phyloP scores from a whole-genome alignment of 2,329 filamentous ascomycete genomes.

The Xylaria sp. region DNA sequence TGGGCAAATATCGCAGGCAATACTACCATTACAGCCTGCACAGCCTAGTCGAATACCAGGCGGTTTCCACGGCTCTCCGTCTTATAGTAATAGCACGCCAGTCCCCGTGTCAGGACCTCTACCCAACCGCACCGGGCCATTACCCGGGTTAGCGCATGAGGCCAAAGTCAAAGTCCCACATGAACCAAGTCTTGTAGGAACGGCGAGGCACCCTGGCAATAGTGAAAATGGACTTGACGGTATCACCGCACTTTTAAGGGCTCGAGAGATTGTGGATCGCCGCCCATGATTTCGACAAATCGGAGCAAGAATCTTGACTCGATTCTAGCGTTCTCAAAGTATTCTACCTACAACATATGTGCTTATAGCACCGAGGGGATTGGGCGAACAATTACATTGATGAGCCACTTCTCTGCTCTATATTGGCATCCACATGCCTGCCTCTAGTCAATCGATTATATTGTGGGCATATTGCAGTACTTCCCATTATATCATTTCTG shows the following conservation, averaged over 20 bases:
- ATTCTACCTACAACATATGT: neutral
- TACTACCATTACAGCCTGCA: conserved; percentile 34
- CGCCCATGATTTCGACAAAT: conserved; percentile 39
- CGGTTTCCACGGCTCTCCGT: conserved; percentile 27
- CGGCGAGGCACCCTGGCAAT: conserved; percentile 27
- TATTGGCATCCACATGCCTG: neutral
- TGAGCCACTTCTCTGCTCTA: neutral
- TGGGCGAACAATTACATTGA: neutral
- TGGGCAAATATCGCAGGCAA: conserved; percentile 35
- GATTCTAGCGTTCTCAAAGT: neutral
- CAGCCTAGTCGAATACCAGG: conserved; percentile 33
- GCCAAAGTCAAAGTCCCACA: conserved; percentile 25
- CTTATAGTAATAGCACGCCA: conserved; percentile 36
- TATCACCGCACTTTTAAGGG: conserved; percentile 67
- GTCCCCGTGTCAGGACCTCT: conserved; percentile 30
- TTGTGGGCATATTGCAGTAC: neutral
- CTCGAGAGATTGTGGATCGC: conserved; percentile 68
- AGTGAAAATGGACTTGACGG: conserved; percentile 59
- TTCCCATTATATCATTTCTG: neutral
- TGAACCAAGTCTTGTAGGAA: conserved; percentile 29
- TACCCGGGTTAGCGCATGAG: conserved; percentile 17
- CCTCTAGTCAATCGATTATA: neutral
- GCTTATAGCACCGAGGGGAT: neutral
- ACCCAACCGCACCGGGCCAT: conserved; percentile 26
- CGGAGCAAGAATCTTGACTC: neutral